phyloP scores from a whole-genome alignment of 495 filamentous ascomycete genomes.

The Thozetella sp. region DNA sequence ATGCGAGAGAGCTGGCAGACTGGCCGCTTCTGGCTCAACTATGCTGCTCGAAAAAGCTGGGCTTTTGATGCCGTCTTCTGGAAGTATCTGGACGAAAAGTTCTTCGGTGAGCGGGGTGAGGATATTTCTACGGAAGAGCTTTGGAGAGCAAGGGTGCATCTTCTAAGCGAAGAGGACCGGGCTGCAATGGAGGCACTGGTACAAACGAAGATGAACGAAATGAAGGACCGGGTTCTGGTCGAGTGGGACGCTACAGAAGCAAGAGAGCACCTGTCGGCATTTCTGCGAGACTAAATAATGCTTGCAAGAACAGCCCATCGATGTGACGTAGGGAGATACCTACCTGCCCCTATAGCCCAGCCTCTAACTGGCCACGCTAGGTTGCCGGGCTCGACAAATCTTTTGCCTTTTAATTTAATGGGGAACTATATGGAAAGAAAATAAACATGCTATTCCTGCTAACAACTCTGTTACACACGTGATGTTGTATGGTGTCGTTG shows the following conservation, averaged over 20 bases:
- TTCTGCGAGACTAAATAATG: not conserved
- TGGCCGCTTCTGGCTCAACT: slow-evolving; percentile 29
- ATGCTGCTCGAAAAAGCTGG: slow-evolving; percentile 24
- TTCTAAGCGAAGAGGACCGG: slow-evolving; percentile 9
- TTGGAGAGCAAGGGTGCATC: slow-evolving; percentile 23
- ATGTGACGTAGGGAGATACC: no score
- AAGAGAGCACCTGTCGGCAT: slow-evolving; percentile 8
- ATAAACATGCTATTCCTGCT: no score
- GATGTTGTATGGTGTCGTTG: no score
- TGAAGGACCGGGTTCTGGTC: slow-evolving; percentile 12
- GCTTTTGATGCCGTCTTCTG: slow-evolving; percentile 25
- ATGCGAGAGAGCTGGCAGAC: slow-evolving; percentile 31
- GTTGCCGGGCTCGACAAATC: no score
- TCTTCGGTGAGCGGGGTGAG: slow-evolving; percentile 19
- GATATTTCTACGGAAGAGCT: slow-evolving; percentile 10
- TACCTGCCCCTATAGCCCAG: no score
- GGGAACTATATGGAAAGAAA: no score
- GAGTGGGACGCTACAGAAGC: slow-evolving; percentile 16
- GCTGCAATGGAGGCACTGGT: slow-evolving; percentile 18
- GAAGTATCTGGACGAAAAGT: slow-evolving; percentile 19
- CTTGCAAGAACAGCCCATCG: no score
- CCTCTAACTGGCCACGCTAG: no score
- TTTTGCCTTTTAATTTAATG: no score
- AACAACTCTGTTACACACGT: no score
- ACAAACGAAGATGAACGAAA: slow-evolving; percentile 21